These are phyloP conservation scores for Bassia scoparia DNA, from an alignment of 148 eudicot genomes.

Conservation along the genomic window DNA sequence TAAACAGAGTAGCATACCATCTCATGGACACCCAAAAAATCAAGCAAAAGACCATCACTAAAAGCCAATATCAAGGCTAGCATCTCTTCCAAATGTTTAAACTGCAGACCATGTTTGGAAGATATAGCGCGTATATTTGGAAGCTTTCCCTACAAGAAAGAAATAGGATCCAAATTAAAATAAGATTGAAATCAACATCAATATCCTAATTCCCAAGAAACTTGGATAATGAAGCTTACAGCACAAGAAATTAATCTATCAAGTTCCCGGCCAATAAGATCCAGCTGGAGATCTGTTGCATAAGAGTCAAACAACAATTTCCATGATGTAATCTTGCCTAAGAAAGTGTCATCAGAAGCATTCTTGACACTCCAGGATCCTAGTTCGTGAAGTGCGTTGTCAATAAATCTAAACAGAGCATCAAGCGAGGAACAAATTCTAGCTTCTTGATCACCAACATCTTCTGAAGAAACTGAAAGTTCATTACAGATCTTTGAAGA, in stretches of 20 bases:
- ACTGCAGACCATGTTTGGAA: conserved; percentile 32
- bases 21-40: conserved; percentile 62
- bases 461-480: conserved; percentile 20
- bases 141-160: conserved; percentile 52
- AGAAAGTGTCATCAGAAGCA: conserved; percentile 31
- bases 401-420: conserved; percentile 35
- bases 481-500: conserved; percentile 28
- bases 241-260: conserved; percentile 40
- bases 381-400: conserved; percentile 38
- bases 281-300: conserved; percentile 49
- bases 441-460: conserved; percentile 29
- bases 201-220: not conserved
- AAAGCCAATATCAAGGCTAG: conserved; percentile 50
- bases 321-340: conserved; percentile 54
- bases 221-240: conserved; percentile 43
- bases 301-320: conserved; percentile 49
- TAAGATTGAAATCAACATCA: not conserved
- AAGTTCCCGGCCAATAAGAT: conserved; percentile 44
- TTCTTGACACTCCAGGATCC: conserved; percentile 31
- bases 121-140: conserved; percentile 31
- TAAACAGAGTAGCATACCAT: conserved; percentile 41
- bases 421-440: conserved; percentile 37
- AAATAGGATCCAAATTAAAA: conserved; percentile 14
- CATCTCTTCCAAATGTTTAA: conserved; percentile 41
- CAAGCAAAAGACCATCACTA: conserved; percentile 61